Percentiles rank a stretch among this genome's conserved stretches.
phyloP scores from a whole-genome alignment of 257 asterid genomes.

The Capsicum rhomboideum region DNA sequence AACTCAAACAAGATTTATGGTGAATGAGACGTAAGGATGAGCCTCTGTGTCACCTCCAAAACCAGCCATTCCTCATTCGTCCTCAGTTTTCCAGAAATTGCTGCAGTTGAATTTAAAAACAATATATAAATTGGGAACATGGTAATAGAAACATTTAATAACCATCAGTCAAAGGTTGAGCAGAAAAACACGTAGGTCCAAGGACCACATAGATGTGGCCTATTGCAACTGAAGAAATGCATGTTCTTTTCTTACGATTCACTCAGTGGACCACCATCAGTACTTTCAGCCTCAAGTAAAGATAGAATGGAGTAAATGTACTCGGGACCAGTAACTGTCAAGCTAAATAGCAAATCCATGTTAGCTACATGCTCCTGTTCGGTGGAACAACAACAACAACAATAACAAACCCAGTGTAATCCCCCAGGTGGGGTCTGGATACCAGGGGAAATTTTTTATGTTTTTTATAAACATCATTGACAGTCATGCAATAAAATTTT shows the following conservation, averaged over 20 bases:
- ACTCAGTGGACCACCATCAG: background rate
- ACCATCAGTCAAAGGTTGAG: background rate
- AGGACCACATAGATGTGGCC: constrained; percentile 1
- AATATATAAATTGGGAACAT: background rate
- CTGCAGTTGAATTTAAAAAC: constrained; percentile 36
- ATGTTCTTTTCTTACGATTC: background rate
- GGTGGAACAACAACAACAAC: background rate
- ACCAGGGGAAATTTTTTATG: background rate
- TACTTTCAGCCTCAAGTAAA: background rate
- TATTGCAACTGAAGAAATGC: background rate
- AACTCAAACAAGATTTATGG: constrained; percentile 69
- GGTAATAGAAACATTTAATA: background rate
- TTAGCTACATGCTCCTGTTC: background rate
- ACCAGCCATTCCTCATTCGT: constrained; percentile 64
- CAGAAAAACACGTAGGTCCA: background rate
- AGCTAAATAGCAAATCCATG: background rate
- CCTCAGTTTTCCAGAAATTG: constrained; percentile 80
- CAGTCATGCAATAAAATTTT: background rate
- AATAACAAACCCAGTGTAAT: background rate
- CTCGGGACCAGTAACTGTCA: background rate
- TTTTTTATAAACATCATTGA: background rate
- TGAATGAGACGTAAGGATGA: constrained; percentile 84
- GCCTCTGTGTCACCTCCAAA: constrained; percentile 64
- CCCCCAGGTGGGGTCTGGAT: background rate
- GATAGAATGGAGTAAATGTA: background rate